Evolutionary conservation across 2,329 filamentous ascomycete genomes (phyloP), one percentile per base, ranked within the genome.

Genomic region (Lasiodiplodia hormozganensis): DNA sequence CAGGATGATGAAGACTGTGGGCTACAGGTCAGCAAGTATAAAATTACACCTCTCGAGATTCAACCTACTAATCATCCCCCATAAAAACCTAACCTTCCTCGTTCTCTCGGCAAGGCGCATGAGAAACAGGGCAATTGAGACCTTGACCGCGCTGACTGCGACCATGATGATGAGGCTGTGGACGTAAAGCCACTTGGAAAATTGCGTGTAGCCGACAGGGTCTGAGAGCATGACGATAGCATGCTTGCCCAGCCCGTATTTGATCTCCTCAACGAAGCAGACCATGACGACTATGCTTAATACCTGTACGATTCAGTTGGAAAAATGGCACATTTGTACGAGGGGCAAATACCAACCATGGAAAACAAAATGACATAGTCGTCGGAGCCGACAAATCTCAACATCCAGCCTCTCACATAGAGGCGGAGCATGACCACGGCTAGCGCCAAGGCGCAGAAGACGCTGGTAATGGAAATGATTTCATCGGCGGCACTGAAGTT

Each of bases 361-460:
- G 83, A 80, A 3, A 75, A 68, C 1, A 82, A 62, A 72, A 86
- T 85, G 2, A 82, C 70, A 69, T 78, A 83, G 72, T 87, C 85
- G 76, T 88, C 86, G 28, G 77, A 71, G 2, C 85, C 84, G 54
- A 84, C 77, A 34, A 82, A 82, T 28, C 80, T 83, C 54, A 87
- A 78, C 74, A 87, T 81, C 12, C 74, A 72, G 2, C 80, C 31
- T 12, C 85, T 80, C 31, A 86, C 85, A 68, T 84, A 85, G 40
- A 82, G 73, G 36, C 84, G 80, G n/a, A 82, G 73, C 4, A 79
- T 7, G 1, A 85, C 81, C 1, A 78, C 74, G 11, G 83, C 60
- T 0, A 79, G 72, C 1, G 83, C 80, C 14, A 80, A 52, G 0
- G 74, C 72, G 16, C 81, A 80, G 58, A 84, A 76, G 1, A 79